Percentiles rank a stretch among this genome's conserved stretches.
phyloP scores from a whole-genome alignment of 495 filamentous ascomycete species.

The Xylaria venustula region DNA sequence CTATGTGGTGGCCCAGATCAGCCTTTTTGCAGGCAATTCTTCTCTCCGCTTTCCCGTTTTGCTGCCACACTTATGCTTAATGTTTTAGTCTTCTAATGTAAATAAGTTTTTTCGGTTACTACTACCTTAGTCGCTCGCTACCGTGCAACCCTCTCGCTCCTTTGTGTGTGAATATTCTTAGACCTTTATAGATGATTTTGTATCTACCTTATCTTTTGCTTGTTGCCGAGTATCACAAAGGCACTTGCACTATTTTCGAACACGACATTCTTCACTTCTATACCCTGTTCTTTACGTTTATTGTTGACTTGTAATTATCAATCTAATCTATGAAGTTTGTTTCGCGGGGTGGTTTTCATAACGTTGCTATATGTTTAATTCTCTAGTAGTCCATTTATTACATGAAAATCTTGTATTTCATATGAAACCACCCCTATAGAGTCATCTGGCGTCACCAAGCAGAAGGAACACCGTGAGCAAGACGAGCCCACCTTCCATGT shows the following conservation, averaged over 20 bases:
- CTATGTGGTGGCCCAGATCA: not conserved
- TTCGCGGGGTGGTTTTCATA: too few relatives aligned
- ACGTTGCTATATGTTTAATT: too few relatives aligned
- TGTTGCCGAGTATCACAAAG: not conserved
- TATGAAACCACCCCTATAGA: too few relatives aligned
- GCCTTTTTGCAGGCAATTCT: not conserved
- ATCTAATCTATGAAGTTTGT: too few relatives aligned
- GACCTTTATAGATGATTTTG: not conserved
- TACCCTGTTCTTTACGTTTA: too few relatives aligned
- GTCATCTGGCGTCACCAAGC: too few relatives aligned
- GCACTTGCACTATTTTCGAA: not conserved
- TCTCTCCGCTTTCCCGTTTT: not conserved
- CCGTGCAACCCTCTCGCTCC: not conserved
- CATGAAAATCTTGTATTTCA: too few relatives aligned
- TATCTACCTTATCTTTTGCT: not conserved
- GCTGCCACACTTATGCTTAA: too few relatives aligned
- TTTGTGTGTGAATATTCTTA: slow-evolving; percentile 5
- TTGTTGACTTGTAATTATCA: too few relatives aligned
- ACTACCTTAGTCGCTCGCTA: slow-evolving; percentile 9
- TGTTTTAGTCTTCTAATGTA: slow-evolving; percentile 16
- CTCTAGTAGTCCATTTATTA: too few relatives aligned
- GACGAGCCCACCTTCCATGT: too few relatives aligned
- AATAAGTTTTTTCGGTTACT: slow-evolving; percentile 7
- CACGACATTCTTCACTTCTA: not conserved
- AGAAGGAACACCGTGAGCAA: too few relatives aligned